Evolutionary conservation across 2,329 filamentous ascomycete genomes (phyloP).

Genomic region (Tolypocladium paradoxum): DNA sequence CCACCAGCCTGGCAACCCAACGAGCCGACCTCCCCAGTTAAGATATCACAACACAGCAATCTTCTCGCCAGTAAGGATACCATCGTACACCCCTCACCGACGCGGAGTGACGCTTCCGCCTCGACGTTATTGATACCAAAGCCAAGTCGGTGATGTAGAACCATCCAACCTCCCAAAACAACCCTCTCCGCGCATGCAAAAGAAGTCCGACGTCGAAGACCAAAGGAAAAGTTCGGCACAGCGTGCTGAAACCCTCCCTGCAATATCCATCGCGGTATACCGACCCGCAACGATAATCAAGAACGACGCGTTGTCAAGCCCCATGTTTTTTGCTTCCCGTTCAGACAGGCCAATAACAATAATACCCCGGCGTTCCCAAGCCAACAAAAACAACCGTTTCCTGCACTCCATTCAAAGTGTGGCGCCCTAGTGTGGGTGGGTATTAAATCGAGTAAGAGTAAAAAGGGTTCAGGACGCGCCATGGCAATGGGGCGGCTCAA

Average conservation of each 20-base stretch:
- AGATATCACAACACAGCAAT: neutral
- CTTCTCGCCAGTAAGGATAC: neutral
- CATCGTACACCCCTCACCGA: neutral
- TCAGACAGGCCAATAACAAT: neutral
- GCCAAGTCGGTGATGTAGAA: neutral
- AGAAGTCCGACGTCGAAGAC: neutral
- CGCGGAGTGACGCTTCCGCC: neutral
- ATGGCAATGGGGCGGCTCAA: slow-evolving; percentile 11
- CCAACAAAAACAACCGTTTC: neutral
- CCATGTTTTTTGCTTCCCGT: neutral
- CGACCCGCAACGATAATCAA: neutral
- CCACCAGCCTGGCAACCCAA: neutral
- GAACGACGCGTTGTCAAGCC: neutral
- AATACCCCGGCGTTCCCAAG: neutral
- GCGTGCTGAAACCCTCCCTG: neutral
- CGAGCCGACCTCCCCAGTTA: neutral
- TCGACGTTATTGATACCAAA: neutral
- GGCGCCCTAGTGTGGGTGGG: slow-evolving; percentile 7
- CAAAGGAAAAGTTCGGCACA: neutral
- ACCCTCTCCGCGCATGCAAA: neutral
- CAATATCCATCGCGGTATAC: neutral
- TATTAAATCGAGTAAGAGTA: slow-evolving; percentile 21
- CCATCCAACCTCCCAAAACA: neutral
- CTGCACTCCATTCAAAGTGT: neutral
- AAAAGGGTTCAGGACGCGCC: slow-evolving; percentile 11